Evolutionary conservation across 2,329 filamentous ascomycete species (phyloP).

Genomic region (Arachnomyces sp.): DNA sequence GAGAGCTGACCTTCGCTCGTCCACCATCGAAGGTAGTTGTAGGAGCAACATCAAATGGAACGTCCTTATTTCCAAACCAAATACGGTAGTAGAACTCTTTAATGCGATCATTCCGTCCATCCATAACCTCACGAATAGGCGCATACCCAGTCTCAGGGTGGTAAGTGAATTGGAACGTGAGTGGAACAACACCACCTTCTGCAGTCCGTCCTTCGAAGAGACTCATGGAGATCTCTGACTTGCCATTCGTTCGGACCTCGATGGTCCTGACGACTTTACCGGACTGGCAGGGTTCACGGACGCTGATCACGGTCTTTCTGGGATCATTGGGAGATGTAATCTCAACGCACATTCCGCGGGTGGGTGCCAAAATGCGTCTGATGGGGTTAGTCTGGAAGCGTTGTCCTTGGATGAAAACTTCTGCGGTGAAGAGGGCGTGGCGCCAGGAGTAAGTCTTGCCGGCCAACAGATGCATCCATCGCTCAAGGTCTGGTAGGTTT

Average conservation of each 20-base stretch:
- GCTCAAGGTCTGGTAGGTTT: constrained; percentile 66
- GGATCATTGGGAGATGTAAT: constrained; percentile 74
- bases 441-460: constrained; percentile 84
- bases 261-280: constrained; percentile 84
- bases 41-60: constrained; percentile 76
- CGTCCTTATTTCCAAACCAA: constrained; percentile 83
- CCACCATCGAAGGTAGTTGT: constrained; percentile 87
- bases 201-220: constrained; percentile 91
- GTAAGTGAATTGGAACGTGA: constrained; percentile 85
- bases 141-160: constrained; percentile 93
- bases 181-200: constrained; percentile 67
- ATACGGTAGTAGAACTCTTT: constrained; percentile 99
- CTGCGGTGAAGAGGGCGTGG: constrained; percentile 85
- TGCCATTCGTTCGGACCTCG: constrained; percentile 65
- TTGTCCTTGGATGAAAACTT: constrained; percentile 89
- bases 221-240: constrained; percentile 76
- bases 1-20: constrained; percentile 72
- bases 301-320: constrained; percentile 70
- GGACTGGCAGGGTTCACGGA: constrained; percentile 78
- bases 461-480: constrained; percentile 82
- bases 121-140: constrained; percentile 96
- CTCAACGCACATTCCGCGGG: constrained; percentile 81
- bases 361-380: constrained; percentile 79
- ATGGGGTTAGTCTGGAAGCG: constrained; percentile 97
- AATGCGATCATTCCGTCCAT: constrained; percentile 90